Conservation (phyloP, 441 rosid genomes). For the Erodium chrysanthum region DNA sequence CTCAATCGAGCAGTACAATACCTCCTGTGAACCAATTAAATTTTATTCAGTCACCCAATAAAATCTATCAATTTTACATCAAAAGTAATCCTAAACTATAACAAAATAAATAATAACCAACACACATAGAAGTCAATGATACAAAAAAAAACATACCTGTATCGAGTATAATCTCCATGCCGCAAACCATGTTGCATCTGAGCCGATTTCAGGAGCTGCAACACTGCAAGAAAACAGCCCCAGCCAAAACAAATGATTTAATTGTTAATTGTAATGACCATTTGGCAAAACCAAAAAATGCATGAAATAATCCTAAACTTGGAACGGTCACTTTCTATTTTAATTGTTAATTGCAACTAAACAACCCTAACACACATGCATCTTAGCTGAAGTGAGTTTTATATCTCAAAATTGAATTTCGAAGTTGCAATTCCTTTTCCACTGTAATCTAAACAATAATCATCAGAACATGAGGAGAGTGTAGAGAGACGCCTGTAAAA, state of each 20-base stretch:
- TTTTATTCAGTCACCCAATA: conserved; percentile 10
- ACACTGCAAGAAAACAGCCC: conserved; percentile 30
- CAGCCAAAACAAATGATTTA: too few species aligned
- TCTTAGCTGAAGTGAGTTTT: neutral
- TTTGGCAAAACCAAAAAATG: neutral
- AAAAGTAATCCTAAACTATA: neutral
- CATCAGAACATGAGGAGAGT: too few species aligned
- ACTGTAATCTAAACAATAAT: neutral
- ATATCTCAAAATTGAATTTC: too few species aligned
- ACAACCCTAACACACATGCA: neutral
- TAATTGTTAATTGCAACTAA: neutral
- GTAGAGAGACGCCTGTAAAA: conserved; percentile 6
- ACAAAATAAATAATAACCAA: conserved; percentile 6
- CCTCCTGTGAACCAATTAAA: conserved; percentile 45
- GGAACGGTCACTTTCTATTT: neutral
- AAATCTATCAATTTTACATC: conserved; percentile 1
- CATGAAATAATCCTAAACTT: too few species aligned
- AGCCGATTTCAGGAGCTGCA: conserved; percentile 78
- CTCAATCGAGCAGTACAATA: conserved; percentile 91
- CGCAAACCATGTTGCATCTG: conserved; percentile 98
- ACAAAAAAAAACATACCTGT: conserved; percentile 38
- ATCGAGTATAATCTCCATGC: conserved; percentile 85
- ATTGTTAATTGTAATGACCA: too few species aligned
- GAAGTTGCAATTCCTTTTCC: neutral
- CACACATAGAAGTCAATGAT: conserved; percentile 3